These are phyloP conservation scores for Sugiyamaella paludigena DNA, from an alignment of 1,139 yeast species.

Conservation along the genomic window DNA sequence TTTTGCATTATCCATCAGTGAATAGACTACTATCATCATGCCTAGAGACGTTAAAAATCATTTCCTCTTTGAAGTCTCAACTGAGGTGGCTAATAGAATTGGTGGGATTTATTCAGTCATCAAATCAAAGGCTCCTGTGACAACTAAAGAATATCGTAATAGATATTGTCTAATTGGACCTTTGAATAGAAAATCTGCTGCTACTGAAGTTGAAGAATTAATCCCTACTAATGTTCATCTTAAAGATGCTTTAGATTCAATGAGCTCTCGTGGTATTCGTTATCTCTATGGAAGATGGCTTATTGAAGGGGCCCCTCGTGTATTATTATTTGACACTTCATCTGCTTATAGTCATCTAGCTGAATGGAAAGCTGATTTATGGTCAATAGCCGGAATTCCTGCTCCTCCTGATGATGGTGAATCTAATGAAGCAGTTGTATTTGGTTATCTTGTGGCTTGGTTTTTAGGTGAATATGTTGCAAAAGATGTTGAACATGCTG, in stretches of 20 bases:
- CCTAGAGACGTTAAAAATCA: slow-evolving; percentile 60
- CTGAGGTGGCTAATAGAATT: slow-evolving; percentile 96
- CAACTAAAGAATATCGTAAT: slow-evolving; percentile 88
- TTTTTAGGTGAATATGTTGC: slow-evolving; percentile 88
- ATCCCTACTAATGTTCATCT: slow-evolving; percentile 58
- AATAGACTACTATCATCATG: no score
- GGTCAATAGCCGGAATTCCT: slow-evolving; percentile 91
- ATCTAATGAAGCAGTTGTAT: slow-evolving; percentile 84
- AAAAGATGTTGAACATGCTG: slow-evolving; percentile 80
- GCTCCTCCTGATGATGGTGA: slow-evolving; percentile 87
- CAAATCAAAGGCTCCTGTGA: slow-evolving; percentile 94
- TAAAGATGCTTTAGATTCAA: slow-evolving; percentile 48
- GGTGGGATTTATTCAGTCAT: slow-evolving; percentile 97
- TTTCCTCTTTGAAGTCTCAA: slow-evolving; percentile 87
- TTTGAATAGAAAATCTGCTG: slow-evolving; percentile 73
- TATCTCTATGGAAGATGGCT: slow-evolving; percentile 95
- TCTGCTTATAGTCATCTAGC: slow-evolving; percentile 68
- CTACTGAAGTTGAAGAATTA: slow-evolving; percentile 89
- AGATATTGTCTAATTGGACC: slow-evolving; percentile 90
- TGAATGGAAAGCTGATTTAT: slow-evolving; percentile 93
- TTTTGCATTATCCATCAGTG: neutral
- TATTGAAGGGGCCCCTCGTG: slow-evolving; percentile 96
- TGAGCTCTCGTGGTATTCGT: slow-evolving; percentile 76
- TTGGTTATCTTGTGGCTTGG: slow-evolving; percentile 96
- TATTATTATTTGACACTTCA: slow-evolving; percentile 77